phyloP scores from a whole-genome alignment of 148 eudicot species.

The Vaccinium corymbosum region DNA sequence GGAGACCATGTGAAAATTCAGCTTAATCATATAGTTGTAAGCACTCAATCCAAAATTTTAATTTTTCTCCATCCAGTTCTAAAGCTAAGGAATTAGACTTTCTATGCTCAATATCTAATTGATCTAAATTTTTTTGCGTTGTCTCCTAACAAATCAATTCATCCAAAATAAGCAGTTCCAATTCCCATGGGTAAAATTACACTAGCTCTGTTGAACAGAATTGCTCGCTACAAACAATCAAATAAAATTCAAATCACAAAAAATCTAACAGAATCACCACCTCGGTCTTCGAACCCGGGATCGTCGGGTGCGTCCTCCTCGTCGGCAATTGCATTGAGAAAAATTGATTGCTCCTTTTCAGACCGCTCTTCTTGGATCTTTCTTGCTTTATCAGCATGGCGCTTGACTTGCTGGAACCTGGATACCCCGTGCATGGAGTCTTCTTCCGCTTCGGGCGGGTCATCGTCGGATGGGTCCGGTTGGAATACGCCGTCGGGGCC shows the following conservation, averaged over 20 bases:
- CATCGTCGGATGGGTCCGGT: constrained; percentile 71
- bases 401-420: constrained; percentile 69
- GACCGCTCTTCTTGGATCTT: constrained; percentile 63
- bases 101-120: too few species aligned
- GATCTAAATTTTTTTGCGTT: too few species aligned
- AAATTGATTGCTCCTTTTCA: constrained; percentile 53
- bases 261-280: constrained; percentile 12
- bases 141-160: too few species aligned
- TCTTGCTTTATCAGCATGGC: constrained; percentile 69
- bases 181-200: too few species aligned
- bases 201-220: too few species aligned
- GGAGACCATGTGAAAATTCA: too few species aligned
- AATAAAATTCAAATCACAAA: neutral
- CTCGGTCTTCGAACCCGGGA: neutral
- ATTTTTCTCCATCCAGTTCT: too few species aligned
- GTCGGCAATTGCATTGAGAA: constrained; percentile 69
- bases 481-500: constrained; percentile 46
- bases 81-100: too few species aligned
- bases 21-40: too few species aligned
- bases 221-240: neutral
- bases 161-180: too few species aligned
- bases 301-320: constrained; percentile 61
- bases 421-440: constrained; percentile 87
- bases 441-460: constrained; percentile 92
- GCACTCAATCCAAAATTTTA: too few species aligned